Percentiles rank a stretch among this genome's conserved stretches.
Evolutionary conservation across 2,329 filamentous ascomycete species (phyloP).

Genomic region (Paradendryphiella salina): DNA sequence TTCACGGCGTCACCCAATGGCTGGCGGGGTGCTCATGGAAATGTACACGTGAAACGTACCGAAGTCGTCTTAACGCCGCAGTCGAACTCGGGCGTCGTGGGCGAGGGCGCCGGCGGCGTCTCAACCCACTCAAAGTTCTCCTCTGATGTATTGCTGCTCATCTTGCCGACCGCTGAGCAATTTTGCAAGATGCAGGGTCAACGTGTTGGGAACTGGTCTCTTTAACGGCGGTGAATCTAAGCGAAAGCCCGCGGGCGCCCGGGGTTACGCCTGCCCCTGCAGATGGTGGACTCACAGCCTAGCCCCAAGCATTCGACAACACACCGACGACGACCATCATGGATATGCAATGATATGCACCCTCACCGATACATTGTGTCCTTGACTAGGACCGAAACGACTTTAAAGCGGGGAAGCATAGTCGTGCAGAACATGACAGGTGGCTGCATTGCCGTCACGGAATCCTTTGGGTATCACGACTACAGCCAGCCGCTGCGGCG

Average conservation of each 20-base stretch:
- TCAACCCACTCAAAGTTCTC: conserved; percentile 68
- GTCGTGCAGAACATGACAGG: neutral
- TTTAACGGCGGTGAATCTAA: conserved; percentile 40
- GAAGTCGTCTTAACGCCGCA: conserved; percentile 65
- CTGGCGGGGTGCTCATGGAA: conserved; percentile 24
- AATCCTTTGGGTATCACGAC: too few species aligned
- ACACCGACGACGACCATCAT: conserved; percentile 9
- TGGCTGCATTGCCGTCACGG: neutral
- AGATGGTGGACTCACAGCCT: conserved; percentile 24
- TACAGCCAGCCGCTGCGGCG: too few species aligned
- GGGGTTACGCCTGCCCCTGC: conserved; percentile 19
- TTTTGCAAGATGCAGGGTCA: conserved; percentile 33
- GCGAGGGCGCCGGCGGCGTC: conserved; percentile 61
- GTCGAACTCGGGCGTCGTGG: conserved; percentile 56
- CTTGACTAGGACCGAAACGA: neutral
- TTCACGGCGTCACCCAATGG: conserved; percentile 36
- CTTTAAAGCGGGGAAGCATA: neutral
- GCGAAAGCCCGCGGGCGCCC: conserved; percentile 6
- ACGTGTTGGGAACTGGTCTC: conserved; percentile 34
- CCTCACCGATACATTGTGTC: neutral
- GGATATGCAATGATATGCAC: conserved; percentile 1
- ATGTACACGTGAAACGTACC: conserved; percentile 49
- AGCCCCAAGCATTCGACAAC: conserved; percentile 7
- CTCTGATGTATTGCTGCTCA: conserved; percentile 49
- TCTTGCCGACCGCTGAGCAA: conserved; percentile 40